Evolutionary conservation across 2,329 filamentous ascomycete species (phyloP), one percentile per base, ranked within the genome.

Genomic region (Cercospora brassicicola): DNA sequence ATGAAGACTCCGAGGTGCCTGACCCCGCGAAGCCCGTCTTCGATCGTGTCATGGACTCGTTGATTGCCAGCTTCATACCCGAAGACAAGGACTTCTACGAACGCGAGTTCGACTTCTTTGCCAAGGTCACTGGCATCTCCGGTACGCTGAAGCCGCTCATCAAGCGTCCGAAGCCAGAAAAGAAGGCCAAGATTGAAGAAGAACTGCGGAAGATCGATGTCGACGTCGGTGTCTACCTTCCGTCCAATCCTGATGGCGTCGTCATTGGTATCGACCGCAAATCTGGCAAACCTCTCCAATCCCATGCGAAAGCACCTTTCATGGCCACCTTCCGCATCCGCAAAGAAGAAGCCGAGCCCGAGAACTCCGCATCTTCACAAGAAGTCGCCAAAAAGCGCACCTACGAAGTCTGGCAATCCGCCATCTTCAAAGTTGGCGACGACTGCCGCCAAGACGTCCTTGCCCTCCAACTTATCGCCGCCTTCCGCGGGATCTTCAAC

Each of bases 341-440:
- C 78, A 98, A 97, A 81, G 90, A 87, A 67, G 89, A 87, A 67
- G 85, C 87, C 69, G 85, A 85, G 36, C 81, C 80, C 1, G 86
- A 87, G 60, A 66, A 42, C 65, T 7, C 57, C 33, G 23, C 42
- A 18, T 28, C 59, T 31, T 26, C 18, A 10, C n/a, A 18, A 39
- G 26, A 71, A 72, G 66, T 55, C 11, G 20, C 23, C 48, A 74
- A 76, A 60, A 72, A 70, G 51, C 73, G 73, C 71, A 92, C 89
- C 0, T 88, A 96, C 73, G 96, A 99, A 79, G 91, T 94, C n/a
- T 98, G 95, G 96, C 95, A 99, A 80, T 96, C 93, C 1, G 95
- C 94, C 66, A 99, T 99, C 77, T 99, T 99, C 89, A 99, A 99
- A 80, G 96, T 99, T 59, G 95, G 95, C 70, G 95, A 99, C 78